Base-by-base conservation (phyloP, 2,329 filamentous ascomycete genomes). In the Lojkania enalia region DNA sequence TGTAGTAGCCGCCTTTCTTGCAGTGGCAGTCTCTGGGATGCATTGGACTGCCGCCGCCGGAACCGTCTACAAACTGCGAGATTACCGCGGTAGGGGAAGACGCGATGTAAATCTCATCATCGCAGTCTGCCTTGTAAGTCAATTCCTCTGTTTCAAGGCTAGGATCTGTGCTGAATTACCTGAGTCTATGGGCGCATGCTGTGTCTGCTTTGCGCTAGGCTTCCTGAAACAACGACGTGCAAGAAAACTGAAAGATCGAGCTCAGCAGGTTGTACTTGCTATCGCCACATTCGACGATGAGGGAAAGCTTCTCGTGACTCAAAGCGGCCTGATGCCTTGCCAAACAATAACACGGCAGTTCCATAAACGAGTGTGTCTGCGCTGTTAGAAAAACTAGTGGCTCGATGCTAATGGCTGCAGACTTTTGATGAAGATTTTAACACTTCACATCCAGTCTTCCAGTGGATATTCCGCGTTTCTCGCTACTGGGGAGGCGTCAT, bases 401-500 rank as follows among this genome's bases (percentile, higher is more conserved):
- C n/a, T 18, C 3, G n/a, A 20, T 3, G 27, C 54, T 64, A 43
- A 61, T 36, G 13, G 13, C 1, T 15, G 7, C 25, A 66, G 63
- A 83, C 82, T 20, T 81, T 85, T 41, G 82, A 85, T 48, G 88
- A 95, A 48, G 81, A 85, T 12, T 91, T 96, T 59, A 84, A 83
- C 44, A 83, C 84, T 18, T 81, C 82, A 0, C 89, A 95, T 62
- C 82, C 87, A 0, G 82, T 91, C 1, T 95, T 94, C 68, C 83
- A 90, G 38, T 95, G 90, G 90, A 85, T 94, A 60, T 95, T 88
- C 63, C 82, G 87, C 44, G 87, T 89, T 2, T 88, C 87, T 5
- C 80, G 84, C 46, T 86, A 90, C 66, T 96, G 90, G 90, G 64
- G 71, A 5, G 79, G 82, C 30, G 78, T 95, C 19, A 77, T 77